Conservation (phyloP, 2,329 filamentous ascomycete genomes). For the Allantophomopsis lycopodina region DNA sequence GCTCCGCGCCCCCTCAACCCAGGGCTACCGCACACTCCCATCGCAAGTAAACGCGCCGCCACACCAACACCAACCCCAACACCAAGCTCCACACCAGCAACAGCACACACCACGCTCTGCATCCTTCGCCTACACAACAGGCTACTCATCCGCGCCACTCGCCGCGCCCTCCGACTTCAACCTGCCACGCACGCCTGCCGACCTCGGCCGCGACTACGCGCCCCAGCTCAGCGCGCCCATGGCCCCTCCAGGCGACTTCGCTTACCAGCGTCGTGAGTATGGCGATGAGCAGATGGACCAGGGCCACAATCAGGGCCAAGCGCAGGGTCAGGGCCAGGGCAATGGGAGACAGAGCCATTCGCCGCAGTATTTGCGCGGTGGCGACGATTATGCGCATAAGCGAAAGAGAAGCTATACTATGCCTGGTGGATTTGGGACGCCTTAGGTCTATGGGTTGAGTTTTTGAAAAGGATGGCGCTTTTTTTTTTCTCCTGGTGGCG, state of each 20-base stretch:
- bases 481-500: too few relatives aligned
- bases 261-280: background rate
- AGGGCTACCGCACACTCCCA: constrained; percentile 22
- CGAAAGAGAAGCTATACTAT: constrained; percentile 3
- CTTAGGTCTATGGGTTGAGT: too few relatives aligned
- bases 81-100: constrained; percentile 3
- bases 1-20: too few relatives aligned
- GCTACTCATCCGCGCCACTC: constrained; percentile 38
- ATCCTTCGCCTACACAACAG: constrained; percentile 27
- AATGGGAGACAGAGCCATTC: too few relatives aligned
- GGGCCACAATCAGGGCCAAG: constrained; percentile 2
- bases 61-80: constrained; percentile 8
- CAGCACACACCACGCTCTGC: constrained; percentile 20
- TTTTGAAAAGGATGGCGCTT: too few relatives aligned
- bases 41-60: constrained; percentile 3
- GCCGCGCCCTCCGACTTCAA: constrained; percentile 39
- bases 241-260: constrained; percentile 35
- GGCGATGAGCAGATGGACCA: background rate
- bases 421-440: constrained; percentile 1
- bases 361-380: background rate
- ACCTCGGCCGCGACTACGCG: constrained; percentile 29
- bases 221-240: constrained; percentile 41
- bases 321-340: too few relatives aligned
- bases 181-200: constrained; percentile 27
- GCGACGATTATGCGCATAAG: constrained; percentile 1